Percentiles rank a stretch among this genome's conserved stretches.
These are phyloP conservation scores for Candida pini DNA, from an alignment of 805 yeast genomes.

Conservation along the genomic window DNA sequence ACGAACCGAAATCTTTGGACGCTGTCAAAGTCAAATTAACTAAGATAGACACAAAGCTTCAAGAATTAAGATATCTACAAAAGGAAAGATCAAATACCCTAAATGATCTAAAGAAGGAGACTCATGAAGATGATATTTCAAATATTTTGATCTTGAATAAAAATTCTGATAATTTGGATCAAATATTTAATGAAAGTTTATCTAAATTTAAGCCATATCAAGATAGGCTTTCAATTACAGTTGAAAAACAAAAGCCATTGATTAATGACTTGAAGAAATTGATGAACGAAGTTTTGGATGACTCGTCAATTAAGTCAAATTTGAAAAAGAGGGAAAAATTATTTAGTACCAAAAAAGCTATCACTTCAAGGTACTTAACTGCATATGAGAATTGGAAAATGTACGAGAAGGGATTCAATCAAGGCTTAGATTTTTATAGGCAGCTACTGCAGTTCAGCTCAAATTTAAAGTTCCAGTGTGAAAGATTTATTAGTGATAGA, in stretches of 20 bases:
- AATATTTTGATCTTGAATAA: conserved; percentile 59
- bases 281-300: conserved; percentile 41
- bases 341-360: conserved; percentile 29
- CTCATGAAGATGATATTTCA: conserved; percentile 82
- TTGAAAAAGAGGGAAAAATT: conserved; percentile 37
- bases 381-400: conserved; percentile 56
- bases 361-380: conserved; percentile 36
- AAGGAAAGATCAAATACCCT: conserved; percentile 58
- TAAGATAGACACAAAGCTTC: conserved; percentile 49
- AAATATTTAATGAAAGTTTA: conserved; percentile 63
- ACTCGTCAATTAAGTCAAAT: conserved; percentile 37
- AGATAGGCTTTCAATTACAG: conserved; percentile 59
- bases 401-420: conserved; percentile 51
- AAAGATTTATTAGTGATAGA: conserved; percentile 25
- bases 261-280: conserved; percentile 38
- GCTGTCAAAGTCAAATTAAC: conserved; percentile 35
- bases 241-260: conserved; percentile 56
- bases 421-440: conserved; percentile 61
- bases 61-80: conserved; percentile 56
- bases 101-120: conserved; percentile 58
- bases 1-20: conserved; percentile 24
- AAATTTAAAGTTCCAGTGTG: conserved; percentile 21
- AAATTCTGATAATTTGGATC: conserved; percentile 37
- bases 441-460: conserved; percentile 37
- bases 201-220: conserved; percentile 69